Percentiles rank a stretch among this genome's conserved stretches.
These are phyloP conservation scores for Solanum hybrid DNA, from an alignment of 305 asterid species.

Conservation along the genomic window DNA sequence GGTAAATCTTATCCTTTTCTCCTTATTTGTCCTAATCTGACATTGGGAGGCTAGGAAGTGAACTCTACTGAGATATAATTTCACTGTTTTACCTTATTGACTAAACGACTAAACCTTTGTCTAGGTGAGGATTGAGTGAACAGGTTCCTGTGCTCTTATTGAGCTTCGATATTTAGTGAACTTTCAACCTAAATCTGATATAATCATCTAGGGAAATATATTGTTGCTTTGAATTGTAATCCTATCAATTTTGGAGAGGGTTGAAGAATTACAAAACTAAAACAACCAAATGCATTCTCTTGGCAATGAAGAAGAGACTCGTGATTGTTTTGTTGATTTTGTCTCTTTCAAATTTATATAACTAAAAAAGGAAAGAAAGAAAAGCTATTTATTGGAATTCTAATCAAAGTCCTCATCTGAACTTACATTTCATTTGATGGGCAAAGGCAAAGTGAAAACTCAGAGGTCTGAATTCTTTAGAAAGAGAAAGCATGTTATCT, in stretches of 20 bases:
- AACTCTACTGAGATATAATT: background rate
- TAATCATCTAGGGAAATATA: background rate
- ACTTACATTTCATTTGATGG: background rate
- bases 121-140: background rate
- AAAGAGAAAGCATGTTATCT: background rate
- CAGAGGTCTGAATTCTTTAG: background rate
- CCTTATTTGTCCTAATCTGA: background rate
- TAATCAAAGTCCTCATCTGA: background rate
- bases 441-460: background rate
- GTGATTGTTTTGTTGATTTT: background rate
- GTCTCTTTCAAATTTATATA: background rate
- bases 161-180: background rate
- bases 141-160: background rate
- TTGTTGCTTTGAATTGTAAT: background rate
- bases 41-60: background rate
- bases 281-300: background rate
- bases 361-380: background rate
- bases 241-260: background rate
- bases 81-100: background rate
- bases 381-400: background rate
- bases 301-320: background rate
- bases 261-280: background rate
- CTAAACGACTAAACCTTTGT: background rate
- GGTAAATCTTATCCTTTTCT: background rate
- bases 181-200: slow-evolving; percentile 1